Conservation (phyloP, 371 early-diverging fungal genomes). For the Rhizopus sp. region DNA sequence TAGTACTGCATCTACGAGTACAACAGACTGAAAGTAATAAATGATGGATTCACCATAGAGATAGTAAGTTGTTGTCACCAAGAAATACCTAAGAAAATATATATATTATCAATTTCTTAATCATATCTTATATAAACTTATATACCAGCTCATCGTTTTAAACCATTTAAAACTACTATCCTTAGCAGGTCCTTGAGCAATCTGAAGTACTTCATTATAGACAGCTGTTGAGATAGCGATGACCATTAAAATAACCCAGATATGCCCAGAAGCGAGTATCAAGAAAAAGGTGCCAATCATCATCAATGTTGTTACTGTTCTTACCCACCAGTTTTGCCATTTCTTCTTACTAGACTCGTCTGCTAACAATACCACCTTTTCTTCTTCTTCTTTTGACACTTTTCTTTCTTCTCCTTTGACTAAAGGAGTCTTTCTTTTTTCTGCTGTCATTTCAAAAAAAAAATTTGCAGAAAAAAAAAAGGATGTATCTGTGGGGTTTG, state of each 20-base stretch:
- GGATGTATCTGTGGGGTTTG: neutral
- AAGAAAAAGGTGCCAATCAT: conserved; percentile 87
- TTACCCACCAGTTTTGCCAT: conserved; percentile 79
- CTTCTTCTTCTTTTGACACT: neutral
- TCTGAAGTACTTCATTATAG: conserved; percentile 90
- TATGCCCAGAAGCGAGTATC: conserved; percentile 80
- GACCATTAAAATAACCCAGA: conserved; percentile 82
- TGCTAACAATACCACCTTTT: conserved; percentile 35
- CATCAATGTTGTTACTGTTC: conserved; percentile 83
- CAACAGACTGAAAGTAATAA: conserved; percentile 80
- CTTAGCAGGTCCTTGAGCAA: conserved; percentile 83
- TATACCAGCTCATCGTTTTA: conserved; percentile 87
- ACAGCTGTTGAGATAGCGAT: conserved; percentile 77
- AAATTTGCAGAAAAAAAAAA: neutral
- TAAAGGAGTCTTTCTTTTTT: neutral
- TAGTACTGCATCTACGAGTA: conserved; percentile 82
- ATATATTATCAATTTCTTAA: too few relatives aligned
- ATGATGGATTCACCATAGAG: conserved; percentile 94
- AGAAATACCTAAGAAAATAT: conserved; percentile 63
- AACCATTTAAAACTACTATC: conserved; percentile 90
- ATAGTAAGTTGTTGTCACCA: conserved; percentile 88
- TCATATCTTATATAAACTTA: conserved; percentile 18
- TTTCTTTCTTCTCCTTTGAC: conserved; percentile 4
- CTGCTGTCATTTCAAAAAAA: neutral
- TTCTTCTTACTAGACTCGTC: conserved; percentile 62